Base-by-base conservation (phyloP, 495 filamentous ascomycete species). In the Xeromyces bisporus region DNA sequence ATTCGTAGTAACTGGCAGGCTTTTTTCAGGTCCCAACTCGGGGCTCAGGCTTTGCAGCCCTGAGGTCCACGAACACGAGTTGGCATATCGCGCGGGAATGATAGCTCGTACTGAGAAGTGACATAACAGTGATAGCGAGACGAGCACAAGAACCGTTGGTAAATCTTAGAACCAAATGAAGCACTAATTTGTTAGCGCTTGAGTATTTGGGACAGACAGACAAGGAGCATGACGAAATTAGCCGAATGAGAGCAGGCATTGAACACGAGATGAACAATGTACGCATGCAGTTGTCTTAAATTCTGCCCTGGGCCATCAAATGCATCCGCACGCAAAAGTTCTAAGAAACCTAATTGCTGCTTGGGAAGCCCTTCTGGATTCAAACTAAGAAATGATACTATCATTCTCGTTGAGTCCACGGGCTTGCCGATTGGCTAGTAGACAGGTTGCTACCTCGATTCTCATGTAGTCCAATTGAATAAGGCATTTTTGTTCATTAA, bases 11-110 rank as follows among this genome's bases (percentile, higher is more conserved):
- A 23, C 15, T 7, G 11, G 17, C 7, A 17, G 26, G 31, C 15
- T 32, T 21, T 36, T 32, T 44, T 39, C 40, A 46, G 42, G 41
- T 44, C 37, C 39, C 42, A 46, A 44, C 38, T 23, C 21, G n/a
- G 48, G 48, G 46, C 42, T 47, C 43, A 50, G 46, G 43, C 40
- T 47, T 18, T 46, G 41, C 41, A 40, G 42, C 28, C 18, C 33
- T 26, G 35, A 47, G 43, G 39, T 34, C 43, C 46, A 42, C 46
- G 26, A 21, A 28, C 11, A 10, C 29, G 5, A 8, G 29, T 17
- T 9, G 16, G 29, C 20, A 17, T 11, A 21, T 7, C 7, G 29
- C 8, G 9, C 10, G 16, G 13, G 42, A 21, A 12, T 10, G 12
- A 7, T 9, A 20, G n/a, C 6, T 9, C 23, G 11, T 9, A 11